Base-by-base conservation (phyloP, 2,329 filamentous ascomycete genomes). In the Westerdykella aurantiaca region DNA sequence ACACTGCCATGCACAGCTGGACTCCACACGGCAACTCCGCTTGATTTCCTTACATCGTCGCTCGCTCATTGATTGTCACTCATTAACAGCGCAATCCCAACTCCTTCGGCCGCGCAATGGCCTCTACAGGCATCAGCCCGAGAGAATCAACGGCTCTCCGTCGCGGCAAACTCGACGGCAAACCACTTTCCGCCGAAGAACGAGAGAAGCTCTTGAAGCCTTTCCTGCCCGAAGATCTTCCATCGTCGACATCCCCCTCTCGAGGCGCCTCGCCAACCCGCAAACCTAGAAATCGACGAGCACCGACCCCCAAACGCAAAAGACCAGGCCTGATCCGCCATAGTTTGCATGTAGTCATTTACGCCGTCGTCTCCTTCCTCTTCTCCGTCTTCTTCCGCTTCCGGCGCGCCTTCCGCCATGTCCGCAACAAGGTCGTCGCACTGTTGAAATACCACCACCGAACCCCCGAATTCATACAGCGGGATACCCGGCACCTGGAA, bases 381-480 rank as follows among this genome's bases (percentile, higher is more conserved):
- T 97, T 95, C 71, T 91, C 88, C 6, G 73, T 97, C 52, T 94
- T 93, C 66, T 84, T 96, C 53, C 85, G 89, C 50, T 70, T 88
- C 46, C 83, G 90, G 45, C 83, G 88, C 62, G 80, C 82, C 43
- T 93, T 88, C 71, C 85, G 91, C 65, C 80, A 84, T 7, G 77
- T 95, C 39, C 75, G 82, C 54, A 86, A 93, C 64, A 83, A 86
- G 47, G 72, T 91, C 51, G 80, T 88, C 42, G 86, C 88, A 9
- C 79, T 97, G 48, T 75, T 95, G 43, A 90, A 91, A 67, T 93
- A 98, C 72, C 94, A 98, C 71, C 93, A 98, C 68, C 86, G 88
- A 41, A 95, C 91, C 0, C 93, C 93, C 6, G 88, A 95, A 63
- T 81, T 95, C 62, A 95, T 98, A 55, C 82, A 85, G 60, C 83